Base-by-base conservation (phyloP, 2,329 filamentous ascomycete species). In the Ambrosiella xylebori region DNA sequence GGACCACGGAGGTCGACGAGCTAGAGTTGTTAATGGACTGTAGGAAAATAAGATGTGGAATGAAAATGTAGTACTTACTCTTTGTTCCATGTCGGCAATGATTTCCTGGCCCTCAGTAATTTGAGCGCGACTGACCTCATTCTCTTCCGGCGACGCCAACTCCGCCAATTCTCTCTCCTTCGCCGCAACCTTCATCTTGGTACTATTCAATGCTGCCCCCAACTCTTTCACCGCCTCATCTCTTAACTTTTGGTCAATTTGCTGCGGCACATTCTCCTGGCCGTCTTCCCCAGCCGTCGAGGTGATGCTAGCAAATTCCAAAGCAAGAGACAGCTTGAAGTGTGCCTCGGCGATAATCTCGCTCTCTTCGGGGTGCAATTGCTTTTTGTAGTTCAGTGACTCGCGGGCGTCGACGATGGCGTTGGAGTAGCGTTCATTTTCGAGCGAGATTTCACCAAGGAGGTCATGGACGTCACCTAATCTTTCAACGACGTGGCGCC, bases 401-500 rank as follows among this genome's bases (percentile, higher is more conserved):
- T 84, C 80, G 64, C 82, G 82, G 56, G 88, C 82, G 70, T 98
- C 93, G 52, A 81, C 78, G 57, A 95, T 86, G n/a, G 93, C 91
- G 63, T 88, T 84, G 47, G 80, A 76, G 67, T 95, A 82, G 73
- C 86, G 84, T 71, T 97, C 93, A 64, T 93, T 95, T 72, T 98
- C 93, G 36, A 98, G 76, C n/a, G 86, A 94, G 62, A 98, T 96
- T 71, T 98, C 93, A 8, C 90, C 87, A 62, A 97, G 85, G 58
- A 95, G 79, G 68, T 96, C 90, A 68, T 96, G 88, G 7, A 88
- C 95, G 67, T 98, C 93, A 61, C 88, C 88, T 39, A 97, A 78
- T 59, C 88, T 82, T 70, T 95, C 88, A 70, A 89, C 90, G 66
- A 90, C 75, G 61, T 86, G 81, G 63, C 76, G 71, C 49, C 74